Evolutionary conservation across 2,329 filamentous ascomycete genomes (phyloP), one percentile per base, ranked within the genome.

Genomic region (Lachnellula subtilissima): DNA sequence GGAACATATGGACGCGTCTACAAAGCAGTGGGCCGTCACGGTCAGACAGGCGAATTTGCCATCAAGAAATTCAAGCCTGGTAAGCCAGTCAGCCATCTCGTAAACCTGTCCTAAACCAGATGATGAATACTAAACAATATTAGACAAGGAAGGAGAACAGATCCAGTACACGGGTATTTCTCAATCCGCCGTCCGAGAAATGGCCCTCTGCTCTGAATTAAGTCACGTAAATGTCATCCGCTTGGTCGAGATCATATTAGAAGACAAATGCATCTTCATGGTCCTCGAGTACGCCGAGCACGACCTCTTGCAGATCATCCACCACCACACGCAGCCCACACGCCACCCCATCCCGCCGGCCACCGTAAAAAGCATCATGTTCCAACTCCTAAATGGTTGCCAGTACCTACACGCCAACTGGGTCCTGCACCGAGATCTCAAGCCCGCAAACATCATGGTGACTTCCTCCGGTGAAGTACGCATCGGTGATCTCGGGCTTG

Each of bases 191-290:
- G 90, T 97, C 62, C 89, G 94, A 52, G 94, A 99, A 73, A 99
- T 99, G 91, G 91, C 93, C 15, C 78, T 99, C 0, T 99, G 94
- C 74, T 94, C 90, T 39, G 94, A 99, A 70, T 80, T 99, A 25
- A 85, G 82, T 56, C 91, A 99, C 71, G 78, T 84, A 55, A 97
- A 97, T 70, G 86, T 99, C 36, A 93, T 99, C 63, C 85, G 88
- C 57, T 83, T 97, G 1, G 85, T 93, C 59, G 94, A 99, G 74
- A 97, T 96, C 67, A 96, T 99, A 67, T 80, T 99, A 3, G 93
- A 99, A 74, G 92, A 96, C 73, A 97, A 97, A 76, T 97, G 92
- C 75, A 97, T 99, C 71, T 99, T 92, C 74, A 99, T 99, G 88
- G 92, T 99, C 2, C 97, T 99, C 66, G 94, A 97, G 72, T 99